phyloP scores from a whole-genome alignment of 306 rosid species.

The Vicia faba region DNA sequence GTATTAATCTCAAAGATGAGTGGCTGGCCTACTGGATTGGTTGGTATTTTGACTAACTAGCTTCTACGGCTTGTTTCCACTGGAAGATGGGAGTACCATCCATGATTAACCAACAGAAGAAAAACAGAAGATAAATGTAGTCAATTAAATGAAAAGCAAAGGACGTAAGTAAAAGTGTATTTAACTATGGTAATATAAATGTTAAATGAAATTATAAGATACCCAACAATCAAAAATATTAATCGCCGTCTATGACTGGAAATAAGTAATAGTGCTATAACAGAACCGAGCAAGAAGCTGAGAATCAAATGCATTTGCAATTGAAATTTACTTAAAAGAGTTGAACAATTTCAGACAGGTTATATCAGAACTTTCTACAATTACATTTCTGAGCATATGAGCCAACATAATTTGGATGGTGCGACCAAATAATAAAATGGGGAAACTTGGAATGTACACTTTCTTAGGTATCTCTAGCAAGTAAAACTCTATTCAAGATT shows the following conservation, averaged over 20 bases:
- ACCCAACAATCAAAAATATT: not conserved
- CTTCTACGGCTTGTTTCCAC: no score
- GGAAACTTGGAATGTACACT: conserved; percentile 84
- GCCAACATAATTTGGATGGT: conserved; percentile 39
- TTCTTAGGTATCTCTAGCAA: conserved; percentile 58
- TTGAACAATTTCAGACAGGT: conserved; percentile 31
- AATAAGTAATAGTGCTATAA: not conserved
- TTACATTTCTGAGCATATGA: conserved; percentile 41
- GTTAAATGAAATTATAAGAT: not conserved
- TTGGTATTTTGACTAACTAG: no score
- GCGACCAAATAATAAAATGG: conserved; percentile 46
- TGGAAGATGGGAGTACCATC: not conserved
- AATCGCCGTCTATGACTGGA: not conserved
- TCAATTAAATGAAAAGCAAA: not conserved
- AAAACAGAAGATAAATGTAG: not conserved
- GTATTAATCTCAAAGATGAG: not conserved
- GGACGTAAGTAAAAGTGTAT: not conserved
- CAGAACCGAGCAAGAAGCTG: conserved; percentile 6
- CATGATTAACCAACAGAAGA: not conserved
- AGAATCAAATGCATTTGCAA: conserved; percentile 31
- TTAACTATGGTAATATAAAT: not conserved
- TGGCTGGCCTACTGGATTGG: no score
- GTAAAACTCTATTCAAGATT: conserved; percentile 45
- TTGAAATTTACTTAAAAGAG: conserved; percentile 29
- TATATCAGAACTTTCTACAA: conserved; percentile 36